Base-by-base conservation (phyloP, 208 protist species). In the Crithidia expoeki region DNA sequence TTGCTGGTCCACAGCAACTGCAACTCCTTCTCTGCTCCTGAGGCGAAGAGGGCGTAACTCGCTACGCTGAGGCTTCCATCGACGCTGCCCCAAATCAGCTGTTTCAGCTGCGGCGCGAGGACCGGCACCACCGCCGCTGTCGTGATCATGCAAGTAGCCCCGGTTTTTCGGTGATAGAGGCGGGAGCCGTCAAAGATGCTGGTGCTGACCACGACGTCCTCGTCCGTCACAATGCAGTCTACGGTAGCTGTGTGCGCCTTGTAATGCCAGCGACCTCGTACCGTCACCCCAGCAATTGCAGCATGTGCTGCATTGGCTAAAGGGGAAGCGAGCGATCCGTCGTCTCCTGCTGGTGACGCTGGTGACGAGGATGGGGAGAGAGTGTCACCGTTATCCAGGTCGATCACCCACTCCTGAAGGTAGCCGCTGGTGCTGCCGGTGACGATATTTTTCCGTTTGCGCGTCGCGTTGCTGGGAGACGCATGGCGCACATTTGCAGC, bases 371-470 rank as follows among this genome's bases (percentile, higher is more conserved):
- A n/a, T n/a, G n/a, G n/a, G n/a, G n/a, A 3, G 4, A 49, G 50
- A n/a, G 58, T 28, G n/a, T 68, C 64, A 0, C 34, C 64, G 2
- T 36, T 34, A 30, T 5, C 27, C 2, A 78, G 9, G 11, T 76
- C 64, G 4, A 92, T 34, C 17, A 52, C 27, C 81, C 80, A 90
- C 66, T 83, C 80, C 55, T 75, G 71, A 2, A 91, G 49, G 55
- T 80, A 92, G 42, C 88, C 90, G 56, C 86, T 83, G 16, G 70
- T 87, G 67, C 75, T 83, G 17, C 84, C 87, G 2, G 80, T 79
- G 14, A 90, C 50, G 6, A 93, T 53, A 27, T 74, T 52, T 17
- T 60, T n/a, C 2, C 38, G 30, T 4, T 38, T 17, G 0, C 63
- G 63, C 10, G 40, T 2, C 21, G 32, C 50, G 21, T 21, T 52